Percentiles rank a stretch among this genome's conserved stretches.
Conservation (phyloP, 1,284 basidiomycete species). For the Flammula alnicola region DNA sequence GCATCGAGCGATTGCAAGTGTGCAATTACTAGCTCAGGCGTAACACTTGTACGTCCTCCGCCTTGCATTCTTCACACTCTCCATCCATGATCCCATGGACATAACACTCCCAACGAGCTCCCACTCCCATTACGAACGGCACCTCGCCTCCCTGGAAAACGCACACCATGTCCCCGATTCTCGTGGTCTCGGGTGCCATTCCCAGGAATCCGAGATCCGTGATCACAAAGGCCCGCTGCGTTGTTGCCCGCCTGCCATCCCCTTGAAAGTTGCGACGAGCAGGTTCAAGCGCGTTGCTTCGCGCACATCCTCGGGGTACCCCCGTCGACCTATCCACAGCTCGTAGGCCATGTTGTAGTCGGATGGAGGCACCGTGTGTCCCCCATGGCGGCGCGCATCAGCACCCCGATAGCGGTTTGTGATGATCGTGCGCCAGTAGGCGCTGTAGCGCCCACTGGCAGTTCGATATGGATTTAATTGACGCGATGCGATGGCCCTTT, state of each 20-base stretch:
- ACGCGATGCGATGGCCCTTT: neutral
- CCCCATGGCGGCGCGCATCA: neutral
- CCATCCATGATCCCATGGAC: slow-evolving; percentile 11
- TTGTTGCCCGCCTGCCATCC: neutral
- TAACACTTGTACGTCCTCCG: neutral
- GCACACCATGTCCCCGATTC: slow-evolving; percentile 1
- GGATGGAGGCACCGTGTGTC: neutral
- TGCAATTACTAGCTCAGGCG: neutral
- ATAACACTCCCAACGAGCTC: slow-evolving; percentile 11
- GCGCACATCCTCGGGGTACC: no score
- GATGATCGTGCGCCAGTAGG: slow-evolving; percentile 2
- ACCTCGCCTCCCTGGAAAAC: slow-evolving; percentile 12
- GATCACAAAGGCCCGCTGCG: slow-evolving; percentile 1
- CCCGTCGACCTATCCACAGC: no score
- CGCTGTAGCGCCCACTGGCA: neutral
- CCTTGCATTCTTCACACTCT: neutral
- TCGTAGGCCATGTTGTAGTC: no score
- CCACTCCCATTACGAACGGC: slow-evolving; percentile 8
- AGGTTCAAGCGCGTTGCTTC: neutral
- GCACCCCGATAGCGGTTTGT: neutral
- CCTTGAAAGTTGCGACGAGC: neutral
- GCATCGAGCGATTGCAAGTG: no score
- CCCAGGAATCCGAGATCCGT: slow-evolving; percentile 7
- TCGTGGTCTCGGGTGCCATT: neutral
- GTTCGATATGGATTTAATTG: slow-evolving; percentile 1